These are phyloP conservation scores for Casuarina cunninghamiana DNA, from an alignment of 306 rosid genomes.

Conservation along the genomic window DNA sequence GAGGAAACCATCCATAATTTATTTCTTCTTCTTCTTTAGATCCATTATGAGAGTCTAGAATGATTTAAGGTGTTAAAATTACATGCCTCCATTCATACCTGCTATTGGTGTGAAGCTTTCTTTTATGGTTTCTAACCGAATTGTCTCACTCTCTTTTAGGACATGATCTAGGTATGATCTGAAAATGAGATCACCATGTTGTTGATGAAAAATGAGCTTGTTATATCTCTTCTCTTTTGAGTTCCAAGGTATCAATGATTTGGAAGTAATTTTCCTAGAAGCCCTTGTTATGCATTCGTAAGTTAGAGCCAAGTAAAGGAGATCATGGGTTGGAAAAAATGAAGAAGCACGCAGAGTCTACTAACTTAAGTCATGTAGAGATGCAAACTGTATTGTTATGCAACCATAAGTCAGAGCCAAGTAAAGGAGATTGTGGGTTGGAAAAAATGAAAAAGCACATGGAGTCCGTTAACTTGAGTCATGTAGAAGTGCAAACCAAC, in stretches of 20 bases:
- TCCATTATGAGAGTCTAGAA: constrained; percentile 70
- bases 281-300: constrained; percentile 32
- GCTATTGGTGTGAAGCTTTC: constrained; percentile 69
- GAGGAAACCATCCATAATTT: constrained; percentile 51
- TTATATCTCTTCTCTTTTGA: constrained; percentile 56
- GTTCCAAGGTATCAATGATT: constrained; percentile 41
- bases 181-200: too few species aligned
- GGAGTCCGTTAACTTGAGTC: too few species aligned
- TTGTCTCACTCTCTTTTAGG: constrained; percentile 28
- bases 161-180: too few species aligned
- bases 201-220: constrained; percentile 21
- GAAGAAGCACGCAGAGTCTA: too few species aligned
- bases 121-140: constrained; percentile 52
- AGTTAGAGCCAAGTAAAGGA: too few species aligned
- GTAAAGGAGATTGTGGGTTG: too few species aligned
- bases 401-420: too few species aligned
- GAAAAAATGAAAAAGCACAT: too few species aligned
- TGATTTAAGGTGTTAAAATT: constrained; percentile 67
- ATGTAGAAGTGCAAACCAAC: too few species aligned
- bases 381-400: too few species aligned
- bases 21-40: constrained; percentile 39
- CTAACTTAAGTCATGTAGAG: too few species aligned
- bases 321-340: too few species aligned
- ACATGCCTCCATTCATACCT: constrained; percentile 65
- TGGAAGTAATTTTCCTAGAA: constrained; percentile 42